phyloP scores from a whole-genome alignment of 208 protist species.

The Naegleria gruberi region DNA sequence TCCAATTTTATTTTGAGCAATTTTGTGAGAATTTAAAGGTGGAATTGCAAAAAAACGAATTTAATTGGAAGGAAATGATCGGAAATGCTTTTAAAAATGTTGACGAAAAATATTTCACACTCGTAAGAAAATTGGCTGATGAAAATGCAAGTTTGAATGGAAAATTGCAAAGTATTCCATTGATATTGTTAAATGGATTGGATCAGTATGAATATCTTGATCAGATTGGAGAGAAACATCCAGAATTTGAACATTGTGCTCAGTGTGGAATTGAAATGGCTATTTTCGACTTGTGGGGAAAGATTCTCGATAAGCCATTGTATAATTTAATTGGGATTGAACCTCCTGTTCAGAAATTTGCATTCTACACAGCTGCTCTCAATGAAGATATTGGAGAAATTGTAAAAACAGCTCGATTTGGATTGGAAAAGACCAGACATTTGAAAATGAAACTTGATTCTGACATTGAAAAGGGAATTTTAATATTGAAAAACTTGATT shows the following conservation, averaged over 20 bases:
- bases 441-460: slow-evolving; percentile 22
- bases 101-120: not conserved
- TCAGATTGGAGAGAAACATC: not conserved
- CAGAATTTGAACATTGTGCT: not conserved
- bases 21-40: not conserved
- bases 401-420: not conserved
- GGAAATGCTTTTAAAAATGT: not conserved
- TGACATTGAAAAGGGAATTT: not conserved
- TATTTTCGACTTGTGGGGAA: slow-evolving; percentile 14
- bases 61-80: not conserved
- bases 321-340: not conserved
- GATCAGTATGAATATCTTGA: not conserved
- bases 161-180: too few relatives aligned
- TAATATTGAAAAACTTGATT: not conserved
- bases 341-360: not conserved
- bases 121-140: not conserved
- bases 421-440: not conserved
- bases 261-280: slow-evolving; percentile 21
- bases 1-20: slow-evolving; percentile 6
- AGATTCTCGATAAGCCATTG: not conserved
- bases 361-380: slow-evolving; percentile 24
- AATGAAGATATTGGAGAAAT: slow-evolving; percentile 12
- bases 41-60: too few relatives aligned
- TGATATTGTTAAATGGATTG: not conserved
- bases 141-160: too few relatives aligned